Evolutionary conservation across 495 filamentous ascomycete species (phyloP), one percentile per base, ranked within the genome.

Genomic region (Staphylotrichum tortipilum): DNA sequence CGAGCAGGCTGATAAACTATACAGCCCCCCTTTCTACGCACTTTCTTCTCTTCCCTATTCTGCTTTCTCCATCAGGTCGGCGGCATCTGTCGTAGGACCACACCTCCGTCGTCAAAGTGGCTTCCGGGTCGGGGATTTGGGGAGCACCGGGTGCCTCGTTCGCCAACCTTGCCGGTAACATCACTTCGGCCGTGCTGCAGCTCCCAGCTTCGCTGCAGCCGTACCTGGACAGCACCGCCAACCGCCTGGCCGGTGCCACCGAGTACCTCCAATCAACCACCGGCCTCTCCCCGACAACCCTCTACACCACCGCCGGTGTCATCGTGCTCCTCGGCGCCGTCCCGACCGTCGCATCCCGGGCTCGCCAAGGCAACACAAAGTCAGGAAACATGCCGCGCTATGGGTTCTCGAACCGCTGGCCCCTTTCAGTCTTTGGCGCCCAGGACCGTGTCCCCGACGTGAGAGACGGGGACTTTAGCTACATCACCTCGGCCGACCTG

Each of bases 391-490:
- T 86, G 83, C 78, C 74, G 50, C 80, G 83, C 67, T 78, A 78
- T 64, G 76, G 75, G 55, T 81, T 77, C 63, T 64, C 77, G 35
- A 46, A 52, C 33, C 68, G 77, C 56, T 77, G 76, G 50, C 71
- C 68, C 49, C 63, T 80, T 45, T 78, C 79, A 41, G 75, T 79
- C 28, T 79, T 74, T 67, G 66, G 65, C 59, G 76, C 79, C 52
- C 64, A 61, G 11, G 64, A 63, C 15, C 65, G 62, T 47, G 62
- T 68, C 17, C 80, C 82, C 8, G 69, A 81, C 52, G 81, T 92
- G 53, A 83, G 77, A 61, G 86, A 90, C 43, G 78, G 76, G 10
- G 85, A 91, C 60, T 94, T 82, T 66, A 80, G 78, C 58, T 94
- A 95, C 69, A 85, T 92, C 63, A 84, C 82, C 9, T 78, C 80